phyloP scores from a whole-genome alignment of 441 rosid species.

The Euphorbia celastroides region DNA sequence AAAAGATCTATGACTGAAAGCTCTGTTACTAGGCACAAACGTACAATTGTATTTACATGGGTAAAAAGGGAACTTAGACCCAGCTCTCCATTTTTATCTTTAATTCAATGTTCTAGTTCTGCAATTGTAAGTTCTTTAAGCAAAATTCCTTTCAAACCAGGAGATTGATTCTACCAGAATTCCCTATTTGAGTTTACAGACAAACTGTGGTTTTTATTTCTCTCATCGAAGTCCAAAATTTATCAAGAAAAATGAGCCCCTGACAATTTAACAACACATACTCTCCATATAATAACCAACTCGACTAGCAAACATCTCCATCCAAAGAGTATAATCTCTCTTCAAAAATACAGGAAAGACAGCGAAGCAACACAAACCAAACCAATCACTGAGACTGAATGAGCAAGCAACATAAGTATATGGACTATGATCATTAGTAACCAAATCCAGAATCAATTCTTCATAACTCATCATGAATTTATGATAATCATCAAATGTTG shows the following conservation, averaged over 20 bases:
- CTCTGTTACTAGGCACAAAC: too few species aligned
- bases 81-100: too few species aligned
- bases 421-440: not conserved
- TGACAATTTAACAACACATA: too few species aligned
- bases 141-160: too few species aligned
- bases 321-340: not conserved
- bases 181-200: too few species aligned
- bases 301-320: not conserved
- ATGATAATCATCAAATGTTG: too few species aligned
- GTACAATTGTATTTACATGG: too few species aligned
- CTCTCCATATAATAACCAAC: too few species aligned
- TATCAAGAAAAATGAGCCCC: not conserved
- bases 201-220: not conserved
- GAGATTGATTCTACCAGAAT: not conserved
- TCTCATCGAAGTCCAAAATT: not conserved
- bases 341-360: not conserved
- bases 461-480: not conserved
- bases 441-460: not conserved
- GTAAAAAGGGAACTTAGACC: too few species aligned
- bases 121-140: too few species aligned
- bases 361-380: conserved; percentile 2
- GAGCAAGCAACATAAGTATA: not conserved
- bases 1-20: too few species aligned
- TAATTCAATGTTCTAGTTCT: too few species aligned
- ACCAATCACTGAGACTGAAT: not conserved